These are phyloP conservation scores for Porcisia deanei DNA, from an alignment of 208 protist genomes.

Conservation along the genomic window DNA sequence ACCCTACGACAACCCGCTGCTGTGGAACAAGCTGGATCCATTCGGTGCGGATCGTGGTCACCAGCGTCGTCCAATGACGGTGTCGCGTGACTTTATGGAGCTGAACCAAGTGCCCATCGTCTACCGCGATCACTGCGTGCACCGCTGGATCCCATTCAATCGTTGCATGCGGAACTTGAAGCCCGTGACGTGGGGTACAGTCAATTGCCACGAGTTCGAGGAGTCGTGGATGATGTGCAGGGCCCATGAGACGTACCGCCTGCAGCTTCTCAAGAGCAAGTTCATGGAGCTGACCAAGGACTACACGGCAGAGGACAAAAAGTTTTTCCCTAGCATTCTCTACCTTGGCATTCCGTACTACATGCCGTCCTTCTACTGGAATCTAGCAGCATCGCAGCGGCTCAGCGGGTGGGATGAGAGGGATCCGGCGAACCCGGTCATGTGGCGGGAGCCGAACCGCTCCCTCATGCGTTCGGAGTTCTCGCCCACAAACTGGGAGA, in stretches of 20 bases:
- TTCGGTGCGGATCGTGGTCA: slow-evolving; percentile 90
- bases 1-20: slow-evolving; percentile 89
- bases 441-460: slow-evolving; percentile 89
- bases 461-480: slow-evolving; percentile 90
- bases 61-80: slow-evolving; percentile 87
- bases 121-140: slow-evolving; percentile 91
- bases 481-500: slow-evolving; percentile 89
- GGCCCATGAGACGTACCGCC: slow-evolving; percentile 84
- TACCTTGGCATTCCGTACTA: slow-evolving; percentile 83
- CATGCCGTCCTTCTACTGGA: slow-evolving; percentile 85
- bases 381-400: slow-evolving; percentile 77
- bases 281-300: slow-evolving; percentile 92
- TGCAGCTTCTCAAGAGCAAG: slow-evolving; percentile 88
- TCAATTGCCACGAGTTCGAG: slow-evolving; percentile 91
- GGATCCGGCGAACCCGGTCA: slow-evolving; percentile 85
- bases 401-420: slow-evolving; percentile 91
- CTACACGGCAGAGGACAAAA: slow-evolving; percentile 90
- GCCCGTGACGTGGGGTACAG: slow-evolving; percentile 85
- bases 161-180: slow-evolving; percentile 86
- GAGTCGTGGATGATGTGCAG: slow-evolving; percentile 89
- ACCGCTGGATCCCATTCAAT: slow-evolving; percentile 83
- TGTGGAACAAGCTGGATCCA: slow-evolving; percentile 92
- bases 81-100: slow-evolving; percentile 91
- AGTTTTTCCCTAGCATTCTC: slow-evolving; percentile 88
- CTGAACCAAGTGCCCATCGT: slow-evolving; percentile 85